Evolutionary conservation across 495 filamentous ascomycete species (phyloP), one percentile per base, ranked within the genome.

Genomic region (Trichoderma gamsii): DNA sequence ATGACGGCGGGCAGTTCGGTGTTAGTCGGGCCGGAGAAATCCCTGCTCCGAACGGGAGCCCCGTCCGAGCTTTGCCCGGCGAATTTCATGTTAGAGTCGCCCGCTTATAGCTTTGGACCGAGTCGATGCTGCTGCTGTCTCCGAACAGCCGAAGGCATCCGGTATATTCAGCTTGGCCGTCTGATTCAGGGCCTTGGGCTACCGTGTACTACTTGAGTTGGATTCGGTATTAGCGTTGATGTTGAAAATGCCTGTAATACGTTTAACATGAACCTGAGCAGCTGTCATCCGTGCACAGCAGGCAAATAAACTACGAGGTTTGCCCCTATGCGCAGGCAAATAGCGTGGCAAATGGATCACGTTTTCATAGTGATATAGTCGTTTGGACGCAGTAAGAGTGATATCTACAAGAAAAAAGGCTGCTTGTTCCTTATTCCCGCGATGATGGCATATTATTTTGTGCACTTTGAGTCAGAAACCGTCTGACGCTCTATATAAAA

Each of bases 21-120:
- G 23, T 61, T 61, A 65, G 63, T 65, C 63, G 63, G 63, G 35
- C 35, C 63, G 63, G 63, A 65, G 63, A 65, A 65, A 65, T 65
- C 35, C 63, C 18, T 21, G 16, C 35, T 43, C 63, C 32, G 35
- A 65, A 27, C 15, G 27, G 9, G 23, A 12, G 23, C 56, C 16
- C 56, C 23, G 12, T 61, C 56, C 56, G 56, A 61, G 56, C 56
- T 61, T 61, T 61, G 56, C 56, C 56, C 56, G 25, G 56, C 23
- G 8, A 32, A 27, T 61, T n/a, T 32, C 25, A 18, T 32, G 1
- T 25, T 6, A 23, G 1, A 21, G 1, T 9, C 25, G 13, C 8
- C 15, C n/a, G 4, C n/a, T 61, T 61, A 29, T 56, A 3, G 51
- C n/a, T 56, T 21, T 56, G 9, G 21, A 25, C 51, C 51, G 56